Evolutionary conservation across 768 basidiomycete species (phyloP), one percentile per base, ranked within the genome.

Genomic region (Tulasnella sp.): DNA sequence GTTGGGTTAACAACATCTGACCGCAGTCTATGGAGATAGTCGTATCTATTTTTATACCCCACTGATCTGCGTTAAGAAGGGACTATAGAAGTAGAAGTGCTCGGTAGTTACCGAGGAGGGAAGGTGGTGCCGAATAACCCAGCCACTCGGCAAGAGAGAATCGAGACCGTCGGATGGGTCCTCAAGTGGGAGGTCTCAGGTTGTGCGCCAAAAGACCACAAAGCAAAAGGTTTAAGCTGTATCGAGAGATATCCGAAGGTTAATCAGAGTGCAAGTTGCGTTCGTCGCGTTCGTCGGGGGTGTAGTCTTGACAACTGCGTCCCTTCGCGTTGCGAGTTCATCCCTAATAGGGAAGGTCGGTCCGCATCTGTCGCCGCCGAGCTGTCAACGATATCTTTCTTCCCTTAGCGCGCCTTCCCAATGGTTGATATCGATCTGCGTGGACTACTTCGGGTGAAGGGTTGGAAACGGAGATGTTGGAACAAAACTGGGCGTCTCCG

Each of bases 231-330:
- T 51, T 51, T 51, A 51, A n/a, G n/a, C 51, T 51, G 51, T 51
- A 51, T 51, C n/a, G 1, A 51, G 51, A 51, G 20, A 6, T 23
- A 51, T 51, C 51, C 51, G 51, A 51, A 20, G 51, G 23, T 10
- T n/a, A n/a, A n/a, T n/a, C 51, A 67, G 29, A 67, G 61, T 32
- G 61, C 61, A 67, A 67, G 61, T 67, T 67, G 32, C 61, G 61
- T 44, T 16, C 44, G 44, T 67, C 32, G 61, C 61, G 0, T 18
- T 16, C 29, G 5, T 57, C 61, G 29, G 61, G 35, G 3, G 61
- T 32, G 61, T 67, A 26, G 32, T 26, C 61, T 67, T 67, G 61
- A 67, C 61, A 35, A 67, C 61, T 67, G 61, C 32, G 61, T 67
- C 61, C 61, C 61, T 67, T 67, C 61, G 61, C 61, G 61, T 67